These are phyloP conservation scores for Pholiota adiposa DNA, from an alignment of 1,284 basidiomycete genomes.

Conservation along the genomic window DNA sequence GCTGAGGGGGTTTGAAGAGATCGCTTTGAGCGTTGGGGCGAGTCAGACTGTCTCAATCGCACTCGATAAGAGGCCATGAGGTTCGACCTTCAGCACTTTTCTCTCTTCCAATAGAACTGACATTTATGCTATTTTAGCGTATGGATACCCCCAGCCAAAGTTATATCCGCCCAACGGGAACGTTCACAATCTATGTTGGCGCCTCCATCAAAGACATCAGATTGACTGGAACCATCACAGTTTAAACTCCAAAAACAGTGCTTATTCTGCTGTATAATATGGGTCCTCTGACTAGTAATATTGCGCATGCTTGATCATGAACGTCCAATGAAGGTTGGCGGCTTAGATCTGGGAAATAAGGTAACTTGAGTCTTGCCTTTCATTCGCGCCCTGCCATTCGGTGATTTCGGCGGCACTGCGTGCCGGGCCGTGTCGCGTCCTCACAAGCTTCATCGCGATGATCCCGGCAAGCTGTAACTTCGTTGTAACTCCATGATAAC, in stretches of 20 bases:
- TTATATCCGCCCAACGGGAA: conserved; percentile 39
- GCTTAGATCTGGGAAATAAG: too few species aligned
- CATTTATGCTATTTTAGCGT: conserved; percentile 28
- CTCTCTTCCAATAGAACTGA: neutral
- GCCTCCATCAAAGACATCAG: conserved; percentile 41
- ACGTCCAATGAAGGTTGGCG: too few species aligned
- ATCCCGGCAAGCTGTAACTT: too few species aligned
- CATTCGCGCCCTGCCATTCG: too few species aligned
- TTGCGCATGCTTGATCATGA: too few species aligned
- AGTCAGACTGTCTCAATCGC: conserved; percentile 36
- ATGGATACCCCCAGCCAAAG: conserved; percentile 39
- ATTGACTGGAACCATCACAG: conserved; percentile 30
- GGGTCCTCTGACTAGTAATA: too few species aligned
- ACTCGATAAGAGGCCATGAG: conserved; percentile 41
- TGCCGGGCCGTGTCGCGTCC: too few species aligned
- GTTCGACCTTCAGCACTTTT: conserved; percentile 29
- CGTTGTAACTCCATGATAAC: too few species aligned
- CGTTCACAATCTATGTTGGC: conserved; percentile 39
- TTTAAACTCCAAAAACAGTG: conserved; percentile 2
- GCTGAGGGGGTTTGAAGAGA: conserved; percentile 58
- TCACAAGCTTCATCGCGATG: too few species aligned
- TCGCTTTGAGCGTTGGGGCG: conserved; percentile 34
- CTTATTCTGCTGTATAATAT: too few species aligned
- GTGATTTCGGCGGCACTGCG: too few species aligned
- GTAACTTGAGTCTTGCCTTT: too few species aligned